Evolutionary conservation across 371 early-diverging fungal genomes (phyloP).

Genomic region (Rhizopus microsporus): DNA sequence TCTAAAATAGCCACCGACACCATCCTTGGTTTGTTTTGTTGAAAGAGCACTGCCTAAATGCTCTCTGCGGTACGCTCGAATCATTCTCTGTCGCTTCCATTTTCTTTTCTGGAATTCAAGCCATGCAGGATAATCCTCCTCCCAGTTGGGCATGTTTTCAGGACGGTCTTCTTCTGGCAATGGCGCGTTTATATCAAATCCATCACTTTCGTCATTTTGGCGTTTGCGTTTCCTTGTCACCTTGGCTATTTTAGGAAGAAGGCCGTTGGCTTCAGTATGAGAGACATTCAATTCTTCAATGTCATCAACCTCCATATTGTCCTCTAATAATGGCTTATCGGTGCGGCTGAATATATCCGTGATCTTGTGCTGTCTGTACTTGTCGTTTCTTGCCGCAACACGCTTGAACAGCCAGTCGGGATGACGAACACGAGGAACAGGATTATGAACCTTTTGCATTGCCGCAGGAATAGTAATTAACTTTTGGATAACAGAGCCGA

Average conservation of each 20-base stretch:
- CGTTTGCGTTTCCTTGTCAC: constrained; percentile 32
- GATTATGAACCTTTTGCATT: constrained; percentile 94
- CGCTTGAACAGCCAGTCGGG: constrained; percentile 95
- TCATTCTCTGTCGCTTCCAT: constrained; percentile 65
- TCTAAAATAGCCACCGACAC: constrained; percentile 50
- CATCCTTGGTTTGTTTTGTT: constrained; percentile 7
- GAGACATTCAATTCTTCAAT: constrained; percentile 37
- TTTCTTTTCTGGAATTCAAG: constrained; percentile 69
- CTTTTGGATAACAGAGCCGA: constrained; percentile 95
- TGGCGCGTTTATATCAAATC: constrained; percentile 23
- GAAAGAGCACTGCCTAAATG: constrained; percentile 16
- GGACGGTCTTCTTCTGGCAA: constrained; percentile 43
- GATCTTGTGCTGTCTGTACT: constrained; percentile 83
- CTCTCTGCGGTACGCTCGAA: constrained; percentile 51
- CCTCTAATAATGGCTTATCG: constrained; percentile 29
- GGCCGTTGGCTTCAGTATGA: constrained; percentile 20
- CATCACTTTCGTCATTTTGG: neutral
- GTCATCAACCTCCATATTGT: constrained; percentile 24
- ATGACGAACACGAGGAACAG: constrained; percentile 89
- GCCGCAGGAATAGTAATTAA: constrained; percentile 99
- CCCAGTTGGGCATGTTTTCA: constrained; percentile 56
- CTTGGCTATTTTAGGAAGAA: constrained; percentile 32
- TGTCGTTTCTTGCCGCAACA: constrained; percentile 71
- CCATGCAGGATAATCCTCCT: constrained; percentile 63
- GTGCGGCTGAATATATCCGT: constrained; percentile 75